phyloP scores from a whole-genome alignment of 805 yeast genomes.

The Ogataea pilisensis region DNA sequence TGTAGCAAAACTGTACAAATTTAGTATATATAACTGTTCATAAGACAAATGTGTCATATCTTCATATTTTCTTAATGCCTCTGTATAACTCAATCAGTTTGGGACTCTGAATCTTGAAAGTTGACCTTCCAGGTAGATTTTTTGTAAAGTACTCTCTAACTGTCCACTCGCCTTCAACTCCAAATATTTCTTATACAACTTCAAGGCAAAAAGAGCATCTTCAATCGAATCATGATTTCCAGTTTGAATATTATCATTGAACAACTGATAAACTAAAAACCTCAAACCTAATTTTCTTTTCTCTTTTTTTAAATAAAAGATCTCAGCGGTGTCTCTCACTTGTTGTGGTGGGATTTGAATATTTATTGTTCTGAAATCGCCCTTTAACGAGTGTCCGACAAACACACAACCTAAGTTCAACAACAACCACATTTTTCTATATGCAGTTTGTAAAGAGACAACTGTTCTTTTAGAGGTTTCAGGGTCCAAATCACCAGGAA shows the following conservation, averaged over 20 bases:
- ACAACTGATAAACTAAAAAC: constrained; percentile 76
- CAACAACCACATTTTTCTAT: constrained; percentile 84
- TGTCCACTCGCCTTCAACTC: constrained; percentile 55
- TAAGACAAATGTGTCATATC: too few species aligned
- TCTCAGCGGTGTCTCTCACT: constrained; percentile 83
- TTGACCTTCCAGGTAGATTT: constrained; percentile 70
- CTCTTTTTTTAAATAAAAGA: constrained; percentile 68
- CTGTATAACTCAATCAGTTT: too few species aligned
- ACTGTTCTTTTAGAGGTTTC: constrained; percentile 57
- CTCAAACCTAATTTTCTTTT: constrained; percentile 80
- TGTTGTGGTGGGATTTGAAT: constrained; percentile 81
- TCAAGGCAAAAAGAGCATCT: constrained; percentile 85
- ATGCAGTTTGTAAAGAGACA: constrained; percentile 78
- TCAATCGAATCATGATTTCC: constrained; percentile 97
- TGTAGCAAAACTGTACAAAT: too few species aligned
- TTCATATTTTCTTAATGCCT: too few species aligned
- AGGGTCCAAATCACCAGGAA: constrained; percentile 84
- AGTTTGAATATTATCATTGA: constrained; percentile 74
- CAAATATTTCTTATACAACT: constrained; percentile 67
- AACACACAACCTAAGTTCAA: constrained; percentile 85
- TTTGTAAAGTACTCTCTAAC: constrained; percentile 58
- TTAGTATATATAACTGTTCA: too few species aligned
- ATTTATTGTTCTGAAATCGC: constrained; percentile 91
- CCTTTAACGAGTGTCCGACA: constrained; percentile 90
- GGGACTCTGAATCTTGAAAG: constrained; percentile 51